phyloP scores from a whole-genome alignment of 306 rosid genomes.

The Fragaria iinumae region DNA sequence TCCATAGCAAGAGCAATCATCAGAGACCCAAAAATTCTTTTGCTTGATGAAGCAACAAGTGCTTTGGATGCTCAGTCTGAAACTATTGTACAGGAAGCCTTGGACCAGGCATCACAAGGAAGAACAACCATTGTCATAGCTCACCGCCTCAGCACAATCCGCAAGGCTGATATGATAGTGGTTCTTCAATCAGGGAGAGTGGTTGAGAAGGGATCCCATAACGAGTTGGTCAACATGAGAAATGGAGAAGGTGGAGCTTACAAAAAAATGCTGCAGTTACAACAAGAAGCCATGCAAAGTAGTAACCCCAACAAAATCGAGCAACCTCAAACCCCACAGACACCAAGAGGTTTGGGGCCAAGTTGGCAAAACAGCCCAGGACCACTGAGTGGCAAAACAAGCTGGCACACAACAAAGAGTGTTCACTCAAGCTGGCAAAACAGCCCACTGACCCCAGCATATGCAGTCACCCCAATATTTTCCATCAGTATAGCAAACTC shows the following conservation, averaged over 20 bases:
- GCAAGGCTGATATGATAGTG: conserved; percentile 50
- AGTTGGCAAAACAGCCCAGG: conserved; percentile 39
- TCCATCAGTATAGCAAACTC: conserved; percentile 46
- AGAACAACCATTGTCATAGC: conserved; percentile 81
- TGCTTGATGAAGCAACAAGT: conserved; percentile 92
- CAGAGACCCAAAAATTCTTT: conserved; percentile 68
- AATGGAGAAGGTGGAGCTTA: conserved; percentile 58
- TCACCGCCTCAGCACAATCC: conserved; percentile 72
- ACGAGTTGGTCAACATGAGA: conserved; percentile 45
- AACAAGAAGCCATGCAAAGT: conserved; percentile 41
- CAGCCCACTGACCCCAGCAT: conserved; percentile 9
- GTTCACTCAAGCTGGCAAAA: conserved; percentile 14
- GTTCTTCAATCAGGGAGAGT: conserved; percentile 76
- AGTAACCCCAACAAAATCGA: conserved; percentile 10
- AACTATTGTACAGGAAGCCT: conserved; percentile 62
- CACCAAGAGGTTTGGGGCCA: conserved; percentile 24
- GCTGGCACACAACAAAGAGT: conserved; percentile 18
- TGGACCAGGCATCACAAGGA: conserved; percentile 67
- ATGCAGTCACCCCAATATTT: conserved; percentile 46
- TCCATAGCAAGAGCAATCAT: conserved; percentile 81
- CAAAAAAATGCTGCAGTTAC: conserved; percentile 60
- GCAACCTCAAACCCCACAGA: conserved; percentile 16
- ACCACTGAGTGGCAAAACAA: conserved; percentile 22
- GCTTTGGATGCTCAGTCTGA: conserved; percentile 86
- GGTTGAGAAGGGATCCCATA: conserved; percentile 67